Percentiles rank a stretch among this genome's conserved stretches.
These are phyloP conservation scores for Hamigera avellanea DNA, from an alignment of 495 filamentous ascomycete genomes.

Conservation along the genomic window DNA sequence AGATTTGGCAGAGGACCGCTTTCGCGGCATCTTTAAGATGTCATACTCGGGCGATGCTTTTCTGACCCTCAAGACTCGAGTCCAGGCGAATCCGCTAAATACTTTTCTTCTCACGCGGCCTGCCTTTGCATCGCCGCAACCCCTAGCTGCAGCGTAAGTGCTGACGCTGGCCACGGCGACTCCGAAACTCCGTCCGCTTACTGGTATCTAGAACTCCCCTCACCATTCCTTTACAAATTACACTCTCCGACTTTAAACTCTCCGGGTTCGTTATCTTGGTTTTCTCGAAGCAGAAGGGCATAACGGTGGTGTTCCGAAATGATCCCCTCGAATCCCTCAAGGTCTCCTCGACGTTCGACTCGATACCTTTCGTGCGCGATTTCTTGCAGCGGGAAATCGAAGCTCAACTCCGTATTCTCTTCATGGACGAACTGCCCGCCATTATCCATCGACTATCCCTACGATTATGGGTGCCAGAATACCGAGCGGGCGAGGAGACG, in stretches of 20 bases:
- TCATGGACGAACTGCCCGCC: slow-evolving; percentile 95
- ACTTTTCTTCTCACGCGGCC: slow-evolving; percentile 89
- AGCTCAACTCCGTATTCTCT: slow-evolving; percentile 76
- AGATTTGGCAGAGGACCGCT: slow-evolving; percentile 91
- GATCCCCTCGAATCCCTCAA: slow-evolving; percentile 96
- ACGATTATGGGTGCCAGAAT: slow-evolving; percentile 81
- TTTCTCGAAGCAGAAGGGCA: slow-evolving; percentile 91
- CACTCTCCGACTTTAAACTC: slow-evolving; percentile 89
- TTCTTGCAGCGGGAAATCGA: slow-evolving; percentile 97
- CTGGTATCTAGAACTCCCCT: slow-evolving; percentile 47
- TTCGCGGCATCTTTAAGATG: slow-evolving; percentile 98
- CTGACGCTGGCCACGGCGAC: neutral
- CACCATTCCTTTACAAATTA: slow-evolving; percentile 94
- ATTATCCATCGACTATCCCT: slow-evolving; percentile 92
- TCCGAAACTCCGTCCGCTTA: neutral
- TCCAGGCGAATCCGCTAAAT: slow-evolving; percentile 95
- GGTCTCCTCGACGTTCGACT: slow-evolving; percentile 97
- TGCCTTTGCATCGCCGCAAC: slow-evolving; percentile 81
- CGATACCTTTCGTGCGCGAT: slow-evolving; percentile 94
- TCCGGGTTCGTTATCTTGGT: slow-evolving; percentile 96
- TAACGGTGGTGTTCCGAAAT: slow-evolving; percentile 95
- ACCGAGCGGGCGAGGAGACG: slow-evolving; percentile 50
- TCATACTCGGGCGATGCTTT: slow-evolving; percentile 92
- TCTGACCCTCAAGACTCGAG: slow-evolving; percentile 83
- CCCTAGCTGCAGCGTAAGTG: slow-evolving; percentile 72